Base-by-base conservation (phyloP, 768 basidiomycete species). In the Lepiota venenata region DNA sequence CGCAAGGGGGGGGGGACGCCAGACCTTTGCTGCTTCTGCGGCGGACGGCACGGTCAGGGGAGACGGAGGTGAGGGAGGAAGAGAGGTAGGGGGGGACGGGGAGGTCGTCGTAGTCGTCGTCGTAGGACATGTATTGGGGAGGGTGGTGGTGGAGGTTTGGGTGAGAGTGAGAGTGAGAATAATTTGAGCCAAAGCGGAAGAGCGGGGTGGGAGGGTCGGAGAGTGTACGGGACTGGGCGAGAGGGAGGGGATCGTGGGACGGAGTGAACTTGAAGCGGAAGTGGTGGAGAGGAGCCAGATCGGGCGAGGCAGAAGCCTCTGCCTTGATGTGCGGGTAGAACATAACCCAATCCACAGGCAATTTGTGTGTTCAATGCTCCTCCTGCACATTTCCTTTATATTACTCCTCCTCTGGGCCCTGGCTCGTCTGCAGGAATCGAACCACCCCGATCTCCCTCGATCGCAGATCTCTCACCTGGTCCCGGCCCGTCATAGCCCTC, bases 1-100 rank as follows among this genome's bases (percentile, higher is more conserved):
- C n/a, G n/a, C n/a, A 36, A 42, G 8, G 43, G 47, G 14, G 44
- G 52, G 14, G 51, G 32, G 21, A 27, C 49, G 44, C 25, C 70
- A 18, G 60, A 81, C 86, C 86, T 80, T 90, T 91, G 67, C 86
- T 89, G 60, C 88, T 91, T 60, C 88, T 73, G 52, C 89, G 76
- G 52, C 88, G 74, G 44, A 91, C 71, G 47, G 80, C 67, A 61
- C 83, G 82, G 50, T 86, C 70, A 39, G 63, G 60, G 36, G 57
- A n/a, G 47, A 58, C 20, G 20, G 74, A 70, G 32, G 84, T 72
- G 10, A 85, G 83, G 45, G 79, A 72, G 15, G 71, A 67, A 9
- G 32, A 32, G 20, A 35, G 18, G 29, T 32, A 43, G 53, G 9
- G 16, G 32, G 36, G 44, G 41, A 42, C 15, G 46, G 50, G 41